Conservation (phyloP, 2,329 filamentous ascomycete genomes). For the Fusarium sp. region DNA sequence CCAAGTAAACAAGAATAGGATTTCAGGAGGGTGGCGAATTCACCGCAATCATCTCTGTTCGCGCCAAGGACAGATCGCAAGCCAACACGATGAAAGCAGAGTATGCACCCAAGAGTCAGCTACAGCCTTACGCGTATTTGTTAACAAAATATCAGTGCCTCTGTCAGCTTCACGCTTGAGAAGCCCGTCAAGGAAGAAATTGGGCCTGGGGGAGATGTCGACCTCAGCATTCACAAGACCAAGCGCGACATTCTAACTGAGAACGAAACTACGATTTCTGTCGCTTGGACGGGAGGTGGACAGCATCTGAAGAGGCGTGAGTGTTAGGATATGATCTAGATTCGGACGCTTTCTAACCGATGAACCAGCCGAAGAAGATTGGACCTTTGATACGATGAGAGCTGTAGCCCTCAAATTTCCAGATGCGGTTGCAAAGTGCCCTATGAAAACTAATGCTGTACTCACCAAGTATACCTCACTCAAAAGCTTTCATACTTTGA, state of each 20-base stretch:
- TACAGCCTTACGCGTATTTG: background rate
- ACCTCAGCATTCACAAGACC: slow-evolving; percentile 7
- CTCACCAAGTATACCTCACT: slow-evolving; percentile 25
- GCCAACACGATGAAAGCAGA: slow-evolving; percentile 1
- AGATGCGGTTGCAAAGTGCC: slow-evolving; percentile 1
- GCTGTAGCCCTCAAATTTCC: slow-evolving; percentile 18
- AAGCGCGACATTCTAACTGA: slow-evolving; percentile 6
- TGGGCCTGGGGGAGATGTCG: background rate
- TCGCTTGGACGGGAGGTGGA: slow-evolving; percentile 20
- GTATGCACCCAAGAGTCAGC: background rate
- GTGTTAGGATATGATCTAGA: background rate
- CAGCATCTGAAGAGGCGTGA: slow-evolving; percentile 14
- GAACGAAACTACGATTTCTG: slow-evolving; percentile 18
- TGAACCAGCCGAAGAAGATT: slow-evolving; percentile 13
- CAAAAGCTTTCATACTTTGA: slow-evolving; percentile 7
- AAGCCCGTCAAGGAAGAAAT: background rate
- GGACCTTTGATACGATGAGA: slow-evolving; percentile 14
- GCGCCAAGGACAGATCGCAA: slow-evolving; percentile 3
- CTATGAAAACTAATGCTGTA: slow-evolving; percentile 17
- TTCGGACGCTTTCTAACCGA: background rate
- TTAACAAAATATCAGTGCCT: background rate
- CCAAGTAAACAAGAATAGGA: background rate
- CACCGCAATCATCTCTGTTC: slow-evolving; percentile 2
- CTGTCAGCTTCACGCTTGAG: background rate
- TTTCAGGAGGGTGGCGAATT: slow-evolving; percentile 14